These are phyloP conservation scores for Plasmodium knowlesi DNA, from an alignment of 169 alveolate genomes.

Conservation along the genomic window DNA sequence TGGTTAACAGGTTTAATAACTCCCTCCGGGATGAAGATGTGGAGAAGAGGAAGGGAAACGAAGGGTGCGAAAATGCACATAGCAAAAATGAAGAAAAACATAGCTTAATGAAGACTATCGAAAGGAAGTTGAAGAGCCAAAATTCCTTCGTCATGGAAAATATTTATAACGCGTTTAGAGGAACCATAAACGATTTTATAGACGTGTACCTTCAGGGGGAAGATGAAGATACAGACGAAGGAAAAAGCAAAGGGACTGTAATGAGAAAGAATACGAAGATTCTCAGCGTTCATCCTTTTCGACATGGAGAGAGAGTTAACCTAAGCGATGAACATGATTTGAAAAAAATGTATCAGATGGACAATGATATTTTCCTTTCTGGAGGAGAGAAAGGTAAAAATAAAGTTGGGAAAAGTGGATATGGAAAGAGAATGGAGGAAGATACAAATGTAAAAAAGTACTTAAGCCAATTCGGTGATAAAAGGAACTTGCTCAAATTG, in stretches of 20 bases:
- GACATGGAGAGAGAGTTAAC: conserved; percentile 14
- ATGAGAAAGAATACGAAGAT: neutral
- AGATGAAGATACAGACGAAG: neutral
- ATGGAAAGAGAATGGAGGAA: neutral
- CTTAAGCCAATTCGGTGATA: neutral
- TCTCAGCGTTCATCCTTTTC: conserved; percentile 9
- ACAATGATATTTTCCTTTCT: neutral
- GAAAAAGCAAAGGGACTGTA: conserved; percentile 14
- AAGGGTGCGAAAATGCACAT: neutral
- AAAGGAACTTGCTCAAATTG: neutral
- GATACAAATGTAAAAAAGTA: neutral
- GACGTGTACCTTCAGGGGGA: conserved; percentile 23
- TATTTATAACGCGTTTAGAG: conserved; percentile 27
- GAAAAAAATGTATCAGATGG: conserved; percentile 18
- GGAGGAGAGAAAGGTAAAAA: conserved; percentile 10
- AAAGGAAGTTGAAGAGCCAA: neutral
- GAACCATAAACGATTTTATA: conserved; percentile 44
- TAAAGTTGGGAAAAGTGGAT: neutral
- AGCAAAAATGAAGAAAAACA: neutral
- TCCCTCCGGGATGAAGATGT: neutral
- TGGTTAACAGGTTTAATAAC: conserved; percentile 10
- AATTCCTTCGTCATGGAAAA: conserved; percentile 19
- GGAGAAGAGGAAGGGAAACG: neutral
- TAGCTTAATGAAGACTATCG: conserved; percentile 17
- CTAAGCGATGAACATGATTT: neutral